Percentiles rank a stretch among this genome's conserved stretches.
Conservation (phyloP, 169 alveolate species). For the Plasmodium chabaudi region DNA sequence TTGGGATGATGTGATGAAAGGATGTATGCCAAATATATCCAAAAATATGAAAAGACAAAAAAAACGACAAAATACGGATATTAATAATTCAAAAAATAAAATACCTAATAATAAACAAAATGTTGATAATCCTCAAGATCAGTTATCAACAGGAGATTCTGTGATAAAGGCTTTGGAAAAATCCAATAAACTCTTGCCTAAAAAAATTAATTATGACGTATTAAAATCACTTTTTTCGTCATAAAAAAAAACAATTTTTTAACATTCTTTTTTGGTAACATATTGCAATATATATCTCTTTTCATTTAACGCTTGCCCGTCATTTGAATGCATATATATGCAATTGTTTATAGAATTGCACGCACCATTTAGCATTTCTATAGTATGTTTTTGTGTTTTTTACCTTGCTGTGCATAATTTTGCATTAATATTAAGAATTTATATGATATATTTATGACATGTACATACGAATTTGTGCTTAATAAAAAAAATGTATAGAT, state of each 20-base stretch:
- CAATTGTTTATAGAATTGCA: no score
- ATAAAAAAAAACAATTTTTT: background rate
- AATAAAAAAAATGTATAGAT: no score
- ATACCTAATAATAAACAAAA: constrained; percentile 66
- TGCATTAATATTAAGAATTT: no score
- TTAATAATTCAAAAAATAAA: constrained; percentile 77
- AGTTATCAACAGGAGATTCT: constrained; percentile 65
- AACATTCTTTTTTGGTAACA: no score
- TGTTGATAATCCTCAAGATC: constrained; percentile 70
- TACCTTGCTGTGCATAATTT: no score
- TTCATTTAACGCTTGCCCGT: no score
- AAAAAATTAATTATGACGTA: constrained; percentile 61
- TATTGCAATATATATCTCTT: no score
- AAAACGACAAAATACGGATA: constrained; percentile 77
- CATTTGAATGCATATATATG: no score
- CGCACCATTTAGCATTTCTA: no score
- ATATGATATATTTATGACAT: no score
- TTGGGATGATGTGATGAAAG: constrained; percentile 91
- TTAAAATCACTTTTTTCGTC: constrained; percentile 67
- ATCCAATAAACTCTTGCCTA: constrained; percentile 42
- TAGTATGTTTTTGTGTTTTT: no score
- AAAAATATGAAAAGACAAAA: constrained; percentile 81
- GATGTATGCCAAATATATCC: constrained; percentile 86
- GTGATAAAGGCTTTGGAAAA: constrained; percentile 61
- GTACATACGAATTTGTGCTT: no score